Evolutionary conservation across 495 filamentous ascomycete genomes (phyloP).

Genomic region (Xanthoparmelia taractica): DNA sequence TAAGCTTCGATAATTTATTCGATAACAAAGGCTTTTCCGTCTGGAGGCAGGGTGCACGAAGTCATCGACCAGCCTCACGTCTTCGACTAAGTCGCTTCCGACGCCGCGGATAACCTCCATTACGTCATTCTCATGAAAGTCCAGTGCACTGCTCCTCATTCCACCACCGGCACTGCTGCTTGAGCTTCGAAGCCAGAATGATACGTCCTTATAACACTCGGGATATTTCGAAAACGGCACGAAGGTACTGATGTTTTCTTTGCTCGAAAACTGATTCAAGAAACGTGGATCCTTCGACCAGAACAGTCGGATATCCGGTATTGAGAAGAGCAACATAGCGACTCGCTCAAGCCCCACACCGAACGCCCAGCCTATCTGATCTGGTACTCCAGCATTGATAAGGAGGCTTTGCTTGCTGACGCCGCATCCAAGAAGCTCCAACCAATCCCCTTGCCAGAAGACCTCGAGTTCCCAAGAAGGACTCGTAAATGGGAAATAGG

Average conservation of each 20-base stretch:
- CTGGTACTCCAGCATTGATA: constrained; percentile 64
- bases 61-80: constrained; percentile 72
- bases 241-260: constrained; percentile 55
- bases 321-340: constrained; percentile 91
- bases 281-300: constrained; percentile 85
- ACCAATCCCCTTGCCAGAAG: constrained; percentile 89
- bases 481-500: constrained; percentile 91
- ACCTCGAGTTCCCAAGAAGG: constrained; percentile 96
- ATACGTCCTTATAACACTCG: constrained; percentile 78
- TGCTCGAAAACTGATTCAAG: constrained; percentile 62
- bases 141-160: constrained; percentile 31
- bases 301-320: constrained; percentile 95
- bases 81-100: constrained; percentile 76
- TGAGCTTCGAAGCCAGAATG: constrained; percentile 74
- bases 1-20: constrained; percentile 84
- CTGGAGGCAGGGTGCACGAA: constrained; percentile 85
- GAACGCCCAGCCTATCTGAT: constrained; percentile 88
- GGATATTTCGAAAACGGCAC: constrained; percentile 85
- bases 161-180: constrained; percentile 48
- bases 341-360: constrained; percentile 88
- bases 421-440: constrained; percentile 91
- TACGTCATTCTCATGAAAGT: constrained; percentile 89
- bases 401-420: constrained; percentile 75
- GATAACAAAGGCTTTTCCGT: constrained; percentile 77
- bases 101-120: constrained; percentile 86